A percentile compares a stretch with the other conserved stretches of the same genome.
phyloP scores from a whole-genome alignment of 176 grass and related monocot species.

The Zoysia japonica region DNA sequence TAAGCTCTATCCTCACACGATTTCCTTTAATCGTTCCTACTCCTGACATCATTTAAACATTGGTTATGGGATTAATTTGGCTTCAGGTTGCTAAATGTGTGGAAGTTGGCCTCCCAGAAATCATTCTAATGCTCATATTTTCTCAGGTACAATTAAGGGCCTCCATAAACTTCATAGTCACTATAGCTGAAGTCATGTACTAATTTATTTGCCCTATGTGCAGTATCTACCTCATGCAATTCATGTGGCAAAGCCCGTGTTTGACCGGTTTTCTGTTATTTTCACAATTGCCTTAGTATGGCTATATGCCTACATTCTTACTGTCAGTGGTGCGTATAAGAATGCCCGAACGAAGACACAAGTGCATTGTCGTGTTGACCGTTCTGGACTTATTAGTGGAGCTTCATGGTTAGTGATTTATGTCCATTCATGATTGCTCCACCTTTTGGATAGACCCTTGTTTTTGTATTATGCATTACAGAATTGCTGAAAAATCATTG shows the following conservation, averaged over 20 bases:
- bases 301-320: slow-evolving; percentile 86
- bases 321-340: slow-evolving; percentile 77
- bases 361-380: slow-evolving; percentile 84
- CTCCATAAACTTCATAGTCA: not conserved
- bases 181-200: slow-evolving; percentile 14
- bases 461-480: not conserved
- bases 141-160: slow-evolving; percentile 56
- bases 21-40: not conserved
- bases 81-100: slow-evolving; percentile 85
- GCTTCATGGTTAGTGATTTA: slow-evolving; percentile 65
- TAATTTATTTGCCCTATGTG: slow-evolving; percentile 2
- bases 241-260: slow-evolving; percentile 54
- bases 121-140: slow-evolving; percentile 75
- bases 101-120: slow-evolving; percentile 82
- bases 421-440: not conserved
- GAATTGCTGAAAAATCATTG: not conserved
- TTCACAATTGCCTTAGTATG: slow-evolving; percentile 84
- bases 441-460: not conserved
- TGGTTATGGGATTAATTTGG: slow-evolving; percentile 11
- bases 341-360: slow-evolving; percentile 72
- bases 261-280: slow-evolving; percentile 79
- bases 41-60: not conserved
- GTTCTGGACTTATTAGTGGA: slow-evolving; percentile 75
- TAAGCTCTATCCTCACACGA: slow-evolving; percentile 27
- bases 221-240: slow-evolving; percentile 83